Evolutionary conservation across 352 stramenopile genomes (phyloP).

Genomic region (Pythium coloratum): DNA sequence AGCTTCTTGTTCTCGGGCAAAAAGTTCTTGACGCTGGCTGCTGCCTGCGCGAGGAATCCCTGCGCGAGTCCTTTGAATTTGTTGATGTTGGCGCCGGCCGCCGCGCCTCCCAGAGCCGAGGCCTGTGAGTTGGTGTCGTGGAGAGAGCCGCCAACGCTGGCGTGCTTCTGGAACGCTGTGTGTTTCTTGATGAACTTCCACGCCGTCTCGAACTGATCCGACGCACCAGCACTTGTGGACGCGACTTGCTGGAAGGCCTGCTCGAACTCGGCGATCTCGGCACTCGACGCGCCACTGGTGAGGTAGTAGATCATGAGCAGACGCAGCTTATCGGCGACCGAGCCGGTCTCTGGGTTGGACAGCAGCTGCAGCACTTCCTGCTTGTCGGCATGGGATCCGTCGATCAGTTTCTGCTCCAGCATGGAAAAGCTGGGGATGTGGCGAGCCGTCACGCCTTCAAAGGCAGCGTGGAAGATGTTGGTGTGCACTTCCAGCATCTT

Average conservation of each 20-base stretch:
- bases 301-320: slow-evolving; percentile 90
- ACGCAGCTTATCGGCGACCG: slow-evolving; percentile 77
- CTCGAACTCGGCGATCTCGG: slow-evolving; percentile 80
- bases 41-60: slow-evolving; percentile 76
- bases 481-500: slow-evolving; percentile 89
- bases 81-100: slow-evolving; percentile 48
- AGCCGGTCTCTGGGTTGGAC: slow-evolving; percentile 59
- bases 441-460: slow-evolving; percentile 73
- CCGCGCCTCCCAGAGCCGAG: slow-evolving; percentile 18
- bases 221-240: slow-evolving; percentile 26
- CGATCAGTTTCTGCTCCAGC: slow-evolving; percentile 86
- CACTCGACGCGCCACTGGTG: slow-evolving; percentile 60
- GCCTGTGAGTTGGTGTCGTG: slow-evolving; percentile 26
- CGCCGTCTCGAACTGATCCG: slow-evolving; percentile 48
- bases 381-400: slow-evolving; percentile 70
- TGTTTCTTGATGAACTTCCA: slow-evolving; percentile 86
- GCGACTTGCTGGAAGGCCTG: slow-evolving; percentile 65
- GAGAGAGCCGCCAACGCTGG: slow-evolving; percentile 58
- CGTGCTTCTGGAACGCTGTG: slow-evolving; percentile 78
- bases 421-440: slow-evolving; percentile 85
- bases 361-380: slow-evolving; percentile 73
- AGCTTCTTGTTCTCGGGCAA: slow-evolving; percentile 88
- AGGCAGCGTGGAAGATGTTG: slow-evolving; percentile 86
- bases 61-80: slow-evolving; percentile 87
- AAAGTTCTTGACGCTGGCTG: slow-evolving; percentile 87